Evolutionary conservation across 768 basidiomycete genomes (phyloP).

Genomic region (Cubamyces sp.): DNA sequence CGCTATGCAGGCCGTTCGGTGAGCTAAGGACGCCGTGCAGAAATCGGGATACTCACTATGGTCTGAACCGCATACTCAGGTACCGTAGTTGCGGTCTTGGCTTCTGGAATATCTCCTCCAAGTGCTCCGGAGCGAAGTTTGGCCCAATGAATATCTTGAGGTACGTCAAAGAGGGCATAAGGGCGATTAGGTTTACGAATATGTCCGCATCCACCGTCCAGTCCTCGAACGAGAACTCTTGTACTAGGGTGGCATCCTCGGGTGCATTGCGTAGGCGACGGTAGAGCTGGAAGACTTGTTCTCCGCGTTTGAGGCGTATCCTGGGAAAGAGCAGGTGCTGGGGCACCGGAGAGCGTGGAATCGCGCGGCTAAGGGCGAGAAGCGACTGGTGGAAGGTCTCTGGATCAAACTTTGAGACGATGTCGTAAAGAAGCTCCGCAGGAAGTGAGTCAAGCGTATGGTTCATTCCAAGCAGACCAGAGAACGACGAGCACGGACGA

Average conservation of each 20-base stretch:
- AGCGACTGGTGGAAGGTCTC: constrained; percentile 53
- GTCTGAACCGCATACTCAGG: constrained; percentile 76
- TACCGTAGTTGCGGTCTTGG: constrained; percentile 51
- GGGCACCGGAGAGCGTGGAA: constrained; percentile 65
- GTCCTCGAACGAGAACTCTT: constrained; percentile 54
- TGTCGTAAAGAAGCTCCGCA: constrained; percentile 64
- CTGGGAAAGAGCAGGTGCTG: constrained; percentile 58
- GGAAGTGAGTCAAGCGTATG: constrained; percentile 45
- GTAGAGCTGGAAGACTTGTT: constrained; percentile 63
- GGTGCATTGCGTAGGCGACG: constrained; percentile 49
- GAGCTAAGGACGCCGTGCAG: constrained; percentile 2
- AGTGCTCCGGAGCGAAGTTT: constrained; percentile 77
- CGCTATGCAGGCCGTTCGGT: constrained; percentile 42
- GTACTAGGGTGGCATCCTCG: constrained; percentile 39
- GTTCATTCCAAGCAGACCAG: constrained; percentile 10
- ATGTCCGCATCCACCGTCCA: constrained; percentile 81
- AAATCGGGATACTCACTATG: constrained; percentile 60
- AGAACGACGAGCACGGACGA: neutral
- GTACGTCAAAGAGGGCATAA: constrained; percentile 54
- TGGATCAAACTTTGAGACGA: constrained; percentile 55
- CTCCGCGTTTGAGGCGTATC: constrained; percentile 52
- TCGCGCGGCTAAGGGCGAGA: constrained; percentile 61
- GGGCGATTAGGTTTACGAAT: constrained; percentile 65
- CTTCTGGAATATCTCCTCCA: constrained; percentile 66
- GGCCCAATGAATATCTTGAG: constrained; percentile 76